Conservation (phyloP, 208 protist genomes). For the Wallacemonas sp. region DNA sequence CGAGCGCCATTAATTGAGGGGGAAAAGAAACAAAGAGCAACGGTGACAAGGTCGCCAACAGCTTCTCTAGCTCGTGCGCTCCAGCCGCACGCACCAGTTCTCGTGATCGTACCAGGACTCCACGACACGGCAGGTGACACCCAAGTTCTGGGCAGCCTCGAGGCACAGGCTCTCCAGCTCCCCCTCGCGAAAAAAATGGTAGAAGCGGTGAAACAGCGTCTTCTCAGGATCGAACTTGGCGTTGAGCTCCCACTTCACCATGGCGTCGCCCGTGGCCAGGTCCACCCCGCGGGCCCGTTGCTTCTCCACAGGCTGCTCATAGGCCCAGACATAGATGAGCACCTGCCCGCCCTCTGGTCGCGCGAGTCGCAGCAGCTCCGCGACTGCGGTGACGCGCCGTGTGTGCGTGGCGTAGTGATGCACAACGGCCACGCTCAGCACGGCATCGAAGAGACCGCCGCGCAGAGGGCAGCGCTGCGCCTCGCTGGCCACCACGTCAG, state of each 20-base stretch:
- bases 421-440: conserved; percentile 89
- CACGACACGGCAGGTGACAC: conserved; percentile 18
- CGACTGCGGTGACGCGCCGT: conserved; percentile 49
- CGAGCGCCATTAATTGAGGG: no score
- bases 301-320: conserved; percentile 43
- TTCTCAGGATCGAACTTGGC: conserved; percentile 45
- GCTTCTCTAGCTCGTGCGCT: conserved; percentile 33
- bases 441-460: conserved; percentile 68
- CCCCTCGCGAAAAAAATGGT: conserved; percentile 81
- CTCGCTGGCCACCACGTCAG: conserved; percentile 67
- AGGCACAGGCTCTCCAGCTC: conserved; percentile 69
- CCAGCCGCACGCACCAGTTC: conserved; percentile 84
- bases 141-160: conserved; percentile 32
- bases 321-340: conserved; percentile 89
- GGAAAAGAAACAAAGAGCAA: no score
- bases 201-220: conserved; percentile 74
- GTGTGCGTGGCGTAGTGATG: conserved; percentile 81
- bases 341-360: conserved; percentile 52
- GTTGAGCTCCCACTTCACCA: conserved; percentile 69
- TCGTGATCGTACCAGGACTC: conserved; percentile 88
- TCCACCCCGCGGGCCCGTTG: conserved; percentile 40
- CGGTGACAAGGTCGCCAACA: no score
- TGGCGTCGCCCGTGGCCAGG: conserved; percentile 53
- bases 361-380: conserved; percentile 79
- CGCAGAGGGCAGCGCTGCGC: conserved; percentile 66